Conservation (phyloP, 2,329 filamentous ascomycete genomes). For the Chrysosporium keratinophilum region DNA sequence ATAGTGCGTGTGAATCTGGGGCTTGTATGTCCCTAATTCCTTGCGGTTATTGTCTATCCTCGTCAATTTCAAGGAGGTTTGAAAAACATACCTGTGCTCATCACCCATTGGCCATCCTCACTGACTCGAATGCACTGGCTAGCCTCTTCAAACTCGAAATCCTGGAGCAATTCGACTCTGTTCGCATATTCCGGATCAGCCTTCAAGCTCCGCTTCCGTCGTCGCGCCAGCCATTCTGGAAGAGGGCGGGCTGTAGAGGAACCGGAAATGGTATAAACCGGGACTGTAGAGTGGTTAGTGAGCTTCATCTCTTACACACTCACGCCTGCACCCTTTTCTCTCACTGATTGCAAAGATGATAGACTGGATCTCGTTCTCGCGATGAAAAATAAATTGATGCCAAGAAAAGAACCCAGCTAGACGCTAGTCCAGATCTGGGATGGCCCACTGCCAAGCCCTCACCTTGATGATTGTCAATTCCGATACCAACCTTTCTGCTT, state of each 20-base stretch:
- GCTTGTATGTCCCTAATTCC: constrained; percentile 52
- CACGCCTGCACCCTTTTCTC: not conserved
- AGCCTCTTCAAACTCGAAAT: constrained; percentile 96
- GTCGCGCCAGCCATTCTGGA: constrained; percentile 88
- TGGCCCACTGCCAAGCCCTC: not conserved
- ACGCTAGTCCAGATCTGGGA: not conserved
- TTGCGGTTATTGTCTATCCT: not conserved
- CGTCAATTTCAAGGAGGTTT: not conserved
- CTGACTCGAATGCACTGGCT: constrained; percentile 81
- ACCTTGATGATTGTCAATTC: not conserved
- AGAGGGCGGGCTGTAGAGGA: constrained; percentile 76
- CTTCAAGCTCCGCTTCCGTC: constrained; percentile 83
- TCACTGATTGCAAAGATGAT: not conserved
- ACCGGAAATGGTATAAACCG: constrained; percentile 91
- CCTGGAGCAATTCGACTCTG: constrained; percentile 86
- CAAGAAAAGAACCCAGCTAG: not conserved
- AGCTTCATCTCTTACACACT: constrained; percentile 34
- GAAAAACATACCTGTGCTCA: constrained; percentile 64
- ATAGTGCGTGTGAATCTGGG: constrained; percentile 92
- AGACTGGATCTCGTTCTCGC: not conserved
- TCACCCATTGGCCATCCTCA: constrained; percentile 93
- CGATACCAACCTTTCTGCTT: not conserved
- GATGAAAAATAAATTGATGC: constrained; percentile 7
- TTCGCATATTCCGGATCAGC: constrained; percentile 87
- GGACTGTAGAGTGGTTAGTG: constrained; percentile 62